phyloP scores from a whole-genome alignment of 2,329 filamentous ascomycete genomes.

The Fusarium sp. region DNA sequence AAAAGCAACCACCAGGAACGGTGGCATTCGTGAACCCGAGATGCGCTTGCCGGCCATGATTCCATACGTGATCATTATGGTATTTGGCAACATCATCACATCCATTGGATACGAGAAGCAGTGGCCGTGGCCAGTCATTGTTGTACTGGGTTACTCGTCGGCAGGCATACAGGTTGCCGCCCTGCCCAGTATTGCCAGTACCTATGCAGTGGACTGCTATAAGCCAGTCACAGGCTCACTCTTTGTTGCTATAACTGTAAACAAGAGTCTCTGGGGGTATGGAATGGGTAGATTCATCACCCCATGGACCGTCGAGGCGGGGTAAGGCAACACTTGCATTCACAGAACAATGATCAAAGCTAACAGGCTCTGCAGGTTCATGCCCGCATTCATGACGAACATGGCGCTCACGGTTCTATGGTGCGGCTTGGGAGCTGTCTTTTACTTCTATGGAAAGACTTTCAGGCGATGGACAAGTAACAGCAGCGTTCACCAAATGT shows the following conservation, averaged over 20 bases:
- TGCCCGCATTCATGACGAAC: slow-evolving; percentile 11
- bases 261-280: slow-evolving; percentile 26
- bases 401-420: slow-evolving; percentile 7
- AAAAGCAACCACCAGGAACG: slow-evolving; percentile 54
- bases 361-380: background rate
- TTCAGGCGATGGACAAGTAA: slow-evolving; percentile 7
- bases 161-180: slow-evolving; percentile 54
- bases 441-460: slow-evolving; percentile 16
- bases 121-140: slow-evolving; percentile 62
- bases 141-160: slow-evolving; percentile 60
- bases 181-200: slow-evolving; percentile 68
- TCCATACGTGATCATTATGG: slow-evolving; percentile 11
- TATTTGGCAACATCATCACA: slow-evolving; percentile 50
- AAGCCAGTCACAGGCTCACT: slow-evolving; percentile 52
- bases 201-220: slow-evolving; percentile 74
- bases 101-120: slow-evolving; percentile 57
- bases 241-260: slow-evolving; percentile 22
- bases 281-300: slow-evolving; percentile 22
- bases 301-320: slow-evolving; percentile 10
- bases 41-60: slow-evolving; percentile 53
- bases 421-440: background rate
- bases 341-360: background rate
- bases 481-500: slow-evolving; percentile 8
- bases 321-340: slow-evolving; percentile 1
- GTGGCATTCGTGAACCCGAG: slow-evolving; percentile 61